Conservation (phyloP, 257 asterid species). For the Solanum bulbocastanum region DNA sequence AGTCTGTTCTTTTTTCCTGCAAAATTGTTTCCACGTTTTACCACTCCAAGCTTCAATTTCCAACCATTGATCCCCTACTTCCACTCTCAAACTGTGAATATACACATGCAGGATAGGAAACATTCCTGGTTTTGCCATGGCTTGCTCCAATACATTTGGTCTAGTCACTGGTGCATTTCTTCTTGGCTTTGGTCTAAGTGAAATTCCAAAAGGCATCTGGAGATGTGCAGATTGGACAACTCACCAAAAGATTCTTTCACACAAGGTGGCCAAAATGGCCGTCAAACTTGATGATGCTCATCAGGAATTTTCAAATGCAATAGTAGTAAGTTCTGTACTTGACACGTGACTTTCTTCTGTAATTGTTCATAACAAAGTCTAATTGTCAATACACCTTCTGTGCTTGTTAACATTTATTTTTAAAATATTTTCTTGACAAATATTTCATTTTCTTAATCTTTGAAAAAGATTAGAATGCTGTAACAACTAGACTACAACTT, state of each 20-base stretch:
- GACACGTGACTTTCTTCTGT: background rate
- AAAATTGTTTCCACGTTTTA: background rate
- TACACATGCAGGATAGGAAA: conserved; percentile 49
- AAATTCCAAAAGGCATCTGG: conserved; percentile 70
- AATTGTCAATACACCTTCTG: background rate
- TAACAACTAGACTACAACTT: background rate
- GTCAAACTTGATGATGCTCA: conserved; percentile 75
- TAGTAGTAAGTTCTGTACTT: conserved; percentile 44
- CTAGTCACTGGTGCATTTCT: conserved; percentile 83
- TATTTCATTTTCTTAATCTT: background rate
- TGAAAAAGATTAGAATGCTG: background rate
- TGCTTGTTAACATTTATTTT: background rate
- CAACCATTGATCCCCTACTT: background rate
- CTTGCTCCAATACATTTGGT: conserved; percentile 81
- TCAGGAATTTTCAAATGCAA: conserved; percentile 60
- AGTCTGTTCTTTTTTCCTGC: background rate
- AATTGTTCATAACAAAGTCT: background rate
- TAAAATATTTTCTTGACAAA: background rate
- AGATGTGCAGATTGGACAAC: conserved; percentile 64
- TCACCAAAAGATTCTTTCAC: conserved; percentile 62
- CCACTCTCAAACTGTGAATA: background rate
- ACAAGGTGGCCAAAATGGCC: conserved; percentile 66
- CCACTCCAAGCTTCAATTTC: background rate
- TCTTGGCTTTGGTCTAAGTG: conserved; percentile 79
- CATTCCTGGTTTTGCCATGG: conserved; percentile 78